Evolutionary conservation across 768 basidiomycete species (phyloP).

Genomic region (Coprinopsis strossmayeri): DNA sequence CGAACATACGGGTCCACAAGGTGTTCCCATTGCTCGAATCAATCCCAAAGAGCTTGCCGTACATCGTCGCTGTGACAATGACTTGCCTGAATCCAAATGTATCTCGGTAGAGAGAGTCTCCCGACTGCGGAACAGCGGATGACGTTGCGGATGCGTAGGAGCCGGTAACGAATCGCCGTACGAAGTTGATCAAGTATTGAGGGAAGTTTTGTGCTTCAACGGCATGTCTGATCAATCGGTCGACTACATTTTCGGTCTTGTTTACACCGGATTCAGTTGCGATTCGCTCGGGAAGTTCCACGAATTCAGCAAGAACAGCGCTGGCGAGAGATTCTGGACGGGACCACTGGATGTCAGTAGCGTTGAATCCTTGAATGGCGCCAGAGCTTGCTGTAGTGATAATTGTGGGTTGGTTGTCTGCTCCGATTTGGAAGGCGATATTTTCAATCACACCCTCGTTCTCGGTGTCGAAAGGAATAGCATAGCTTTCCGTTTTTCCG

Average conservation of each 20-base stretch:
- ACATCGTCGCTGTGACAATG: conserved; percentile 61
- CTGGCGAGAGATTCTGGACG: conserved; percentile 76
- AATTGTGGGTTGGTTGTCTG: conserved; percentile 41
- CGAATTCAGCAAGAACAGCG: conserved; percentile 57
- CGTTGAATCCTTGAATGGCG: conserved; percentile 22
- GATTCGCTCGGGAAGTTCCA: conserved; percentile 67
- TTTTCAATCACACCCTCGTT: conserved; percentile 11
- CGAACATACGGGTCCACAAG: conserved; percentile 76
- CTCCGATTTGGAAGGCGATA: conserved; percentile 6
- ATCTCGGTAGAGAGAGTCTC: conserved; percentile 52
- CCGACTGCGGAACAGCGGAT: conserved; percentile 21
- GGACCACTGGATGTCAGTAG: conserved; percentile 57
- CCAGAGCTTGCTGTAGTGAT: conserved; percentile 76
- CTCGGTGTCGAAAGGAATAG: conserved; percentile 9
- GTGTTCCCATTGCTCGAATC: conserved; percentile 74
- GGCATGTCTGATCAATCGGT: conserved; percentile 50
- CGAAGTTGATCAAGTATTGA: conserved; percentile 58
- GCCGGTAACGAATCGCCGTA: conserved; percentile 64
- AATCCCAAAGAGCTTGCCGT: conserved; percentile 76
- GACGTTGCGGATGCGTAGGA: conserved; percentile 49
- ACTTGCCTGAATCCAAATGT: conserved; percentile 85
- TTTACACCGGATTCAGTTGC: conserved; percentile 24
- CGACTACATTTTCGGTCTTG: conserved; percentile 45
- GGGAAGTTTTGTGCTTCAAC: conserved; percentile 66
- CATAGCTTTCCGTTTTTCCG: not conserved